Base-by-base conservation (phyloP, 1,284 basidiomycete genomes). In the Pholiota adiposa region DNA sequence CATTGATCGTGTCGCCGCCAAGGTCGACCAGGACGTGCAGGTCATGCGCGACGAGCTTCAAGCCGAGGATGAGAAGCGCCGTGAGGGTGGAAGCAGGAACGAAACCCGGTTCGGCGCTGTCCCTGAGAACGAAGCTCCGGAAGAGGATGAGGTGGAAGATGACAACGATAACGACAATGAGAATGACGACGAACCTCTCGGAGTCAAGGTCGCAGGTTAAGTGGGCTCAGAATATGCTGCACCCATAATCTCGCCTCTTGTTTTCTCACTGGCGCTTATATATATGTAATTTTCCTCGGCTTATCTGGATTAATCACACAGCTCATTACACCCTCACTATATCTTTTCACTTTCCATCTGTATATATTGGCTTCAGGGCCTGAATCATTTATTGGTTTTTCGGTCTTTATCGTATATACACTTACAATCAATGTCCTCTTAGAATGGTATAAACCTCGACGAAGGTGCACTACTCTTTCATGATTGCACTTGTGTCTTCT, bases 1-100 rank as follows among this genome's bases (percentile, higher is more conserved):
- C 41, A 92, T 96, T 72, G 95, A 97, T 73, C 81, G 88, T 58
- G 88, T 90, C 29, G 88, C 86, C 12, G 79, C 83, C 53, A 89
- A 85, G 68, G 89, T 91, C 44, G 90, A 92, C 64, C 80, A 85
- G 51, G 87, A 89, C 56, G 88, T 91, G 54, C 84, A 86, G 65
- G 81, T 83, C 43, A 84, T 91, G 85, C 83, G 87, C 2, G 83
- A 88, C 61, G 84, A 88, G 73, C 83, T 92, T 60, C 79, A 86
- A 65, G 77, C 86, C 34, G 87, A 88, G 31, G 87, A n/a, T n/a
- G n/a, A 89, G 50, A 79, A 80, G 27, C 72, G 80, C 27, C 71
- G 83, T 54, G 29, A 40, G n/a, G 77, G 25, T 11, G 72, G 72
- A 36, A 72, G 72, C 54, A 55, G 75, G 44, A 67, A 74, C 44